Base-by-base conservation (phyloP, 2,329 filamentous ascomycete species). In the Aspergillus unguis region DNA sequence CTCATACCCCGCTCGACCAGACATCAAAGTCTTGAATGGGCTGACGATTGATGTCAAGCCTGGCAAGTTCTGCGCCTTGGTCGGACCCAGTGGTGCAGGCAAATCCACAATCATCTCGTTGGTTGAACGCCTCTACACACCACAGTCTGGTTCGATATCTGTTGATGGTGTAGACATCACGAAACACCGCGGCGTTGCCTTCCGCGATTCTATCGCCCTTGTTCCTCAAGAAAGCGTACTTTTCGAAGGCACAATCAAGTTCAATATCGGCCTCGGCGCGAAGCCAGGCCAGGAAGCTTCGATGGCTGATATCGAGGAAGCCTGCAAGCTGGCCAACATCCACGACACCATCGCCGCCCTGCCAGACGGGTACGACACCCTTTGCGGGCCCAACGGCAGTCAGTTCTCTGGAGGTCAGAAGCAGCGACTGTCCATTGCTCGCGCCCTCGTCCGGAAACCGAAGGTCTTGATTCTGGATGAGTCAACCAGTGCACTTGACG, bases 71-170 rank as follows among this genome's bases (percentile, higher is more conserved):
- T 72, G 66, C 10, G 77, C 77, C 2, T 72, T 80, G 11, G 85
- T 92, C 88, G 85, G 85, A 0, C 82, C 84, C 3, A 85, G 82
- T 0, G 85, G 85, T 2, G 81, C 84, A 1, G 85, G 85, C 1
- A 88, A 88, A 63, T 86, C 82, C 1, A 87, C 85, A 23, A 82
- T 85, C 43, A 77, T 87, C 61, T 77, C 80, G 2, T 62, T 79
- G 31, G 58, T 79, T 3, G 79, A 84, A 62, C 75, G 81, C 5
- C 77, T 85, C 55, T 85, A 85, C 63, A 68, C 63, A 1, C 77
- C 80, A 0, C 68, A 72, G 2, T 71, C 75, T 0, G 83, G 83
- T 0, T 63, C 66, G 0, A 76, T 85, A 32, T 57, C 75, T 4
- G 75, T 85, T 40, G 81, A 84, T 57, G 77, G 77, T 1, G 55